Conservation (phyloP, 257 asterid species). For the Ilex aquifolium region DNA sequence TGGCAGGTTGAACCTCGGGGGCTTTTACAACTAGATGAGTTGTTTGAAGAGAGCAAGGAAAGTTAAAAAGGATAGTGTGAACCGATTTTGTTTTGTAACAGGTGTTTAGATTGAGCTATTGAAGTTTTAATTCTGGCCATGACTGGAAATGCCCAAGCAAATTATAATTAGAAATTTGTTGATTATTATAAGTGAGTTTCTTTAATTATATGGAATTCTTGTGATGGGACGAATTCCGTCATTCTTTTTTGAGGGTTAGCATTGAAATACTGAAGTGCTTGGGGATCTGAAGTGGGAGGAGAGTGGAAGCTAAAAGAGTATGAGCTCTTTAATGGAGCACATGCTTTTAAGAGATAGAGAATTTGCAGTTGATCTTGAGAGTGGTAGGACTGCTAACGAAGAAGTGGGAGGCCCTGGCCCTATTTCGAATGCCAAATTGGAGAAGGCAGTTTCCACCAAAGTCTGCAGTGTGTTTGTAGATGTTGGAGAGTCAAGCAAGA, state of each 20-base stretch:
- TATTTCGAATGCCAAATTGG: constrained; percentile 18
- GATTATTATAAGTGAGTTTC: neutral
- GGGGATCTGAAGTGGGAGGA: neutral
- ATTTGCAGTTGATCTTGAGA: constrained; percentile 40
- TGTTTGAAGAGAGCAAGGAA: no score
- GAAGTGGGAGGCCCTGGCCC: constrained; percentile 24
- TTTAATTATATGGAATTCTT: neutral
- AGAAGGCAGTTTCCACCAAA: constrained; percentile 6
- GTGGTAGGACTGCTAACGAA: constrained; percentile 18
- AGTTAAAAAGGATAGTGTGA: no score
- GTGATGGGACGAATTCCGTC: neutral
- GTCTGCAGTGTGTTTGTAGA: constrained; percentile 13
- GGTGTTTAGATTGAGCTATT: no score
- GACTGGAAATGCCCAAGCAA: neutral
- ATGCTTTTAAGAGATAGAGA: constrained; percentile 32
- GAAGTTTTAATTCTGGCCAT: no score
- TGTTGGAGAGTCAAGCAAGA: constrained; percentile 18
- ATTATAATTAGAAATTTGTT: neutral
- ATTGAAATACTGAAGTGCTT: neutral
- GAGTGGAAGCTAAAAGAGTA: neutral
- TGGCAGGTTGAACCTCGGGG: no score
- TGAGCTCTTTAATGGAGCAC: constrained; percentile 27
- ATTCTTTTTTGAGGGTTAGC: neutral
- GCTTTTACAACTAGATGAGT: no score
- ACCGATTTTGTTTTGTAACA: no score